Percentiles rank a stretch among this genome's conserved stretches.
Evolutionary conservation across 371 early-diverging fungal genomes (phyloP).

Genomic region (Circinella umbellata): DNA sequence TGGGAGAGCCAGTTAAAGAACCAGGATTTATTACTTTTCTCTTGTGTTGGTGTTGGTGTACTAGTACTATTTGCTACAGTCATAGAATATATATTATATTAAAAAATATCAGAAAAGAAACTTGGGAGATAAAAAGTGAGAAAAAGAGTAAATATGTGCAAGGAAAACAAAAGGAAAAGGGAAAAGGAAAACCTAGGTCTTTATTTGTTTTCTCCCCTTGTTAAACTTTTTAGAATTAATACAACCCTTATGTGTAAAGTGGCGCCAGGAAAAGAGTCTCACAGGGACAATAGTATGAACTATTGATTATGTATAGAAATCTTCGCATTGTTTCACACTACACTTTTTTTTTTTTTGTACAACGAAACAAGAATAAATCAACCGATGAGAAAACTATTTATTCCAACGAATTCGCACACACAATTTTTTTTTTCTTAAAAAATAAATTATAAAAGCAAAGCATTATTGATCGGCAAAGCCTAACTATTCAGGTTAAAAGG

Average conservation of each 20-base stretch:
- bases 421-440: no score
- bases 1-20: conserved; percentile 16
- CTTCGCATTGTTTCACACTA: conserved; percentile 4
- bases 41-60: background rate
- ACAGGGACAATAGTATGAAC: conserved; percentile 1
- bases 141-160: background rate
- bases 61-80: background rate
- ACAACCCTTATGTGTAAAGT: background rate
- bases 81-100: background rate
- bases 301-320: background rate
- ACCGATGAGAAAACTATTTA: no score
- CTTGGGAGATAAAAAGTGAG: background rate
- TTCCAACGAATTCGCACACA: no score
- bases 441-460: no score
- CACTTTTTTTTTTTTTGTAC: background rate
- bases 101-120: background rate
- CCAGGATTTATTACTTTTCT: conserved; percentile 17
- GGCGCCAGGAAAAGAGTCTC: background rate
- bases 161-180: background rate
- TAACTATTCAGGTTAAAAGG: background rate
- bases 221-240: conserved; percentile 5
- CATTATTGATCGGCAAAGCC: conserved; percentile 2
- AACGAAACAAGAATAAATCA: background rate
- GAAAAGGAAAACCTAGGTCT: background rate
- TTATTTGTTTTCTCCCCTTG: conserved; percentile 5